Evolutionary conservation across 202 grass and related monocot genomes (phyloP), one percentile per base, ranked within the genome.

Genomic region (Cymbopogon flexuosus): DNA sequence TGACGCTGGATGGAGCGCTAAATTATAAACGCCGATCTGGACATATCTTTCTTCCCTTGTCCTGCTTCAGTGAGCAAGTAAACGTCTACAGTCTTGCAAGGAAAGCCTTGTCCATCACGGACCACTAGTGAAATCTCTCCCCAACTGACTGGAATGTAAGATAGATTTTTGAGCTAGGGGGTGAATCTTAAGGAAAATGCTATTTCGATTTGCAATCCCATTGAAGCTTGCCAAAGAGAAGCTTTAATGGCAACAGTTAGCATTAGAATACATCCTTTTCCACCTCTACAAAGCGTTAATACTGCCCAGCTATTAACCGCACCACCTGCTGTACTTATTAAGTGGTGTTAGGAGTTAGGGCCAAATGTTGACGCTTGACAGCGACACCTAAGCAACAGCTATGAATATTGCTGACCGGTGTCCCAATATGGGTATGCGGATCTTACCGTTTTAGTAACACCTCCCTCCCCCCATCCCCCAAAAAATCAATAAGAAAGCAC

Each of bases 291-390:
- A 60, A 80, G 70, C 30, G 70, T 61, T 75, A 77, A 62, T 68
- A 75, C 70, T 75, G 49, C 68, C 77, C 75, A n/a, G 33, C 47
- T 57, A 72, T 65, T 73, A 67, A 56, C 45, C 0, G 47, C 69
- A 68, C 12, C 31, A 63, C 22, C 15, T 31, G 21, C 62, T 31
- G 68, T 40, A 30, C 47, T 30, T 40, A 41, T 59, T 52, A 76
- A 81, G 27, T 76, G 69, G 40, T 62, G 84, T 75, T 81, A 86
- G 76, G 69, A 73, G 69, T 80, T 86, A 75, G 70, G 77, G 81
- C 62, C 70, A 75, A 62, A 60, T 62, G 62, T 81, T 69, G 49
- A 54, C 6, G 2, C 0, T 56, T 9, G 71, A 86, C 63, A 43
- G 39, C 33, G 64, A 77, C 41, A 57, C 62, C 68, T 51, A 49